These are phyloP conservation scores for Boletus tylopilopsis DNA, from an alignment of 768 basidiomycete genomes.

Conservation along the genomic window DNA sequence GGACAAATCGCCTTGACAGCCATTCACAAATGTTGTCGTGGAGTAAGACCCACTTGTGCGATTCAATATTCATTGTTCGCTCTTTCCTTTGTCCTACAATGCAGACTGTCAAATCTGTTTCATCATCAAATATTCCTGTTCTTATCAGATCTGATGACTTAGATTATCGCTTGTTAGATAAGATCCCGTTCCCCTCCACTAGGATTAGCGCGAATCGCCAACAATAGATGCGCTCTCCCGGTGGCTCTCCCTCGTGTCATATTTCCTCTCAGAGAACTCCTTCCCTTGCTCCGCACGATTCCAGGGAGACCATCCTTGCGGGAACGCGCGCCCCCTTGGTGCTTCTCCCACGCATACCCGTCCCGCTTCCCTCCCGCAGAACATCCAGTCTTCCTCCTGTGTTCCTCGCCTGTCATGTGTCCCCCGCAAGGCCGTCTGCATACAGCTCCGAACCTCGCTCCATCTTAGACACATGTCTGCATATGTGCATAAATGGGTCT, in stretches of 20 bases:
- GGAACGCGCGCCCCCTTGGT: constrained; percentile 3
- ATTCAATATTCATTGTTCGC: too few relatives aligned
- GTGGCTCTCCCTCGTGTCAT: constrained; percentile 9
- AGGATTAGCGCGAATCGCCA: constrained; percentile 5
- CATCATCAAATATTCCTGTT: background rate
- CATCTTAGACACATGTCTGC: too few relatives aligned
- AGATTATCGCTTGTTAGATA: constrained; percentile 20
- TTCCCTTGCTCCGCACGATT: constrained; percentile 13
- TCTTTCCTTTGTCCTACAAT: too few relatives aligned
- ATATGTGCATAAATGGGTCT: background rate
- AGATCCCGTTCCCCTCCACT: constrained; percentile 5
- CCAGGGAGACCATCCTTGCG: constrained; percentile 7
- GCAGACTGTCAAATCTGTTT: background rate
- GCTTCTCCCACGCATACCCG: background rate
- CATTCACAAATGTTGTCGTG: too few relatives aligned
- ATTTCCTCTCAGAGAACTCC: constrained; percentile 14
- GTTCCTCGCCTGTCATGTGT: constrained; percentile 4
- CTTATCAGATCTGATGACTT: background rate
- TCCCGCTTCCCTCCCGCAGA: background rate
- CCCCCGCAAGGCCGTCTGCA: constrained; percentile 1
- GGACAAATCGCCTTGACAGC: too few relatives aligned
- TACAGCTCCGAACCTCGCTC: constrained; percentile 5
- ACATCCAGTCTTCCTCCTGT: constrained; percentile 1
- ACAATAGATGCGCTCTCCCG: constrained; percentile 12
- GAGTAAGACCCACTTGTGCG: too few relatives aligned